These are phyloP conservation scores for Gnomoniopsis sp. DNA, from an alignment of 2,329 filamentous ascomycete genomes.

Conservation along the genomic window DNA sequence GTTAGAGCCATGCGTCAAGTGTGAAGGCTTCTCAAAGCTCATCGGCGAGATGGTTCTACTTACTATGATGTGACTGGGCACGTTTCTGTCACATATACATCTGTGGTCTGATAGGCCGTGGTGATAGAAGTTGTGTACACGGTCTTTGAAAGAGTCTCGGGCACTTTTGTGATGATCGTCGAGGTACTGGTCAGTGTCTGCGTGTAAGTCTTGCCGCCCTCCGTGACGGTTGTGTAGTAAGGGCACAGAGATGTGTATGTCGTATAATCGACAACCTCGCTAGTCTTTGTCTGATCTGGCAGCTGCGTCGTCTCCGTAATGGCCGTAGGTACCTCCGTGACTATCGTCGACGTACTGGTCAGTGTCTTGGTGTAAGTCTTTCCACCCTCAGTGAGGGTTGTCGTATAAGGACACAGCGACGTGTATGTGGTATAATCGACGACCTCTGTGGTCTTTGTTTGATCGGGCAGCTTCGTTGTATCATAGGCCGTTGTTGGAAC, in stretches of 20 bases:
- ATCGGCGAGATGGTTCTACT: no score
- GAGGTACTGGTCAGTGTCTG: slow-evolving; percentile 16
- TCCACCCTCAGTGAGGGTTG: slow-evolving; percentile 6
- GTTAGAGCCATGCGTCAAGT: no score
- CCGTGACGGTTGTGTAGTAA: not conserved
- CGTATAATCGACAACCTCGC: not conserved
- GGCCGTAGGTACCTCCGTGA: slow-evolving; percentile 17
- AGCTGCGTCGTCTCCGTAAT: slow-evolving; percentile 17
- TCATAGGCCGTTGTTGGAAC: slow-evolving; percentile 28
- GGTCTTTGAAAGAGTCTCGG: slow-evolving; percentile 11
- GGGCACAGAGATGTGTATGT: not conserved
- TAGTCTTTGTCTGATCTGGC: not conserved
- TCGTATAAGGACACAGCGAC: not conserved
- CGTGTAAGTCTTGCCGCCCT: slow-evolving; percentile 16
- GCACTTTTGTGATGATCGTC: slow-evolving; percentile 16
- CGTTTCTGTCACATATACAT: slow-evolving; percentile 36
- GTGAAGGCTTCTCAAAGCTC: no score
- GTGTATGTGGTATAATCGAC: not conserved
- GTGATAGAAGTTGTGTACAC: slow-evolving; percentile 33
- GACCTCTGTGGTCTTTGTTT: not conserved
- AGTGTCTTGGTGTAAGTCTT: slow-evolving; percentile 17
- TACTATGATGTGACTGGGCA: slow-evolving; percentile 34
- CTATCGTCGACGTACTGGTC: slow-evolving; percentile 12
- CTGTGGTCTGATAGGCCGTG: slow-evolving; percentile 31
- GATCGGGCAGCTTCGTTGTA: slow-evolving; percentile 14